phyloP scores from a whole-genome alignment of 2,329 filamentous ascomycete species.

The Cladophialophora psammophila region DNA sequence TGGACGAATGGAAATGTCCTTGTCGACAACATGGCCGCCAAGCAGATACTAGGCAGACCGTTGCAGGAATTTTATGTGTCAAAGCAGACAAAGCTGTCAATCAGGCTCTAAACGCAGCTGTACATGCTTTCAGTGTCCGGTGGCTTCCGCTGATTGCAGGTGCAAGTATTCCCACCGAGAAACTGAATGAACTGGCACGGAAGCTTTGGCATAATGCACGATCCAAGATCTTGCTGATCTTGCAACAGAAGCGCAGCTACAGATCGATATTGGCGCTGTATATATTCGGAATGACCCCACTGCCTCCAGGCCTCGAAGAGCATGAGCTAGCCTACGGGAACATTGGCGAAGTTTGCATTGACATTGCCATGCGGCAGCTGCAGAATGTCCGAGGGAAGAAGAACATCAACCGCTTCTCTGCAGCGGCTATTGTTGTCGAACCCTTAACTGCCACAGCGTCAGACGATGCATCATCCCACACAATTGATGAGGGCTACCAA shows the following conservation, averaged over 20 bases:
- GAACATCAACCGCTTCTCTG: neutral
- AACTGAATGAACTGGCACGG: neutral
- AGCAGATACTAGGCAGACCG: neutral
- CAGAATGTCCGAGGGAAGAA: neutral
- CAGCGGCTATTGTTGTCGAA: neutral
- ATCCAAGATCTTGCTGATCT: slow-evolving; percentile 1
- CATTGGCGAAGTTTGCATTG: slow-evolving; percentile 3
- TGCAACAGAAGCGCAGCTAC: neutral
- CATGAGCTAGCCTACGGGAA: neutral
- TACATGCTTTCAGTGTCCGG: slow-evolving; percentile 3
- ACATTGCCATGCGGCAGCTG: slow-evolving; percentile 2
- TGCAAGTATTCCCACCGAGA: neutral
- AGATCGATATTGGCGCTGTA: slow-evolving; percentile 2
- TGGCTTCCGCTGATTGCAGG: neutral
- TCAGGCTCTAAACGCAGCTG: neutral
- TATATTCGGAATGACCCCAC: slow-evolving; percentile 2
- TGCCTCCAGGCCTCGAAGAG: neutral
- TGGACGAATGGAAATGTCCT: slow-evolving; percentile 7
- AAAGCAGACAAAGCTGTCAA: slow-evolving; percentile 8
- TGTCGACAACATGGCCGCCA: neutral
- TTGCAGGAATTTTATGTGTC: neutral
- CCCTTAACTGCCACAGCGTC: neutral
- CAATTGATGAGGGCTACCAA: neutral
- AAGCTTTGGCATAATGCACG: neutral
- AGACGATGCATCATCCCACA: neutral